Conservation (phyloP, 257 asterid species). For the Petunia secreta region DNA sequence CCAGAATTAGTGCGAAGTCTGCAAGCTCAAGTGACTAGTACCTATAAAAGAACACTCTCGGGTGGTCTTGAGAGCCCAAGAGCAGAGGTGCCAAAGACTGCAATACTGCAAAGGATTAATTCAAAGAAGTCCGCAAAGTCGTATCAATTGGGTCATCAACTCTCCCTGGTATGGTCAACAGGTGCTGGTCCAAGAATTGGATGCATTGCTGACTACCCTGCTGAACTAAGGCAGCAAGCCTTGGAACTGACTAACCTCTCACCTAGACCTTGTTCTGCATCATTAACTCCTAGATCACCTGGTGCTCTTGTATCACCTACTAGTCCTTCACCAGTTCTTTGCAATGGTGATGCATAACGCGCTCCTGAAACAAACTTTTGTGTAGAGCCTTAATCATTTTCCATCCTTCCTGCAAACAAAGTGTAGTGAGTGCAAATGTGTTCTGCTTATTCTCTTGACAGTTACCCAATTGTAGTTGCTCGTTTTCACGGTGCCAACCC, state of each 20-base stretch:
- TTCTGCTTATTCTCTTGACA: too few species aligned
- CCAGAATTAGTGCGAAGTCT: slow-evolving; percentile 38
- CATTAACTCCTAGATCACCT: slow-evolving; percentile 42
- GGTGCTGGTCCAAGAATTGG: slow-evolving; percentile 97
- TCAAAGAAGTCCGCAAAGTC: slow-evolving; percentile 77
- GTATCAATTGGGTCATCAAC: slow-evolving; percentile 78
- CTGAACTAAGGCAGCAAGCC: slow-evolving; percentile 81
- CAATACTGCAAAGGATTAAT: slow-evolving; percentile 73
- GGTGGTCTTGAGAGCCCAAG: slow-evolving; percentile 90
- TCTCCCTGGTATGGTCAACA: slow-evolving; percentile 73
- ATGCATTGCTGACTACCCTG: slow-evolving; percentile 85
- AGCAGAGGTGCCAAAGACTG: slow-evolving; percentile 65
- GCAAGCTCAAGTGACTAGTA: slow-evolving; percentile 34
- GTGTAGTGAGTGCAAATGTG: slow-evolving; percentile 27
- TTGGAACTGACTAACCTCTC: slow-evolving; percentile 84
- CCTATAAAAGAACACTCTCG: slow-evolving; percentile 77
- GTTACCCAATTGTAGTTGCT: not conserved
- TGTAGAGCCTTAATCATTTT: slow-evolving; percentile 13
- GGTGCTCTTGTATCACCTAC: slow-evolving; percentile 45
- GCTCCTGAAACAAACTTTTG: slow-evolving; percentile 3
- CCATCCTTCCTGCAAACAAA: not conserved
- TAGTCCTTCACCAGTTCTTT: slow-evolving; percentile 27
- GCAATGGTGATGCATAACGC: slow-evolving; percentile 30
- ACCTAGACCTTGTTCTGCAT: slow-evolving; percentile 46
- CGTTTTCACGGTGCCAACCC: not conserved